Evolutionary conservation across 257 asterid genomes (phyloP).

Genomic region (Gentiana dahurica): DNA sequence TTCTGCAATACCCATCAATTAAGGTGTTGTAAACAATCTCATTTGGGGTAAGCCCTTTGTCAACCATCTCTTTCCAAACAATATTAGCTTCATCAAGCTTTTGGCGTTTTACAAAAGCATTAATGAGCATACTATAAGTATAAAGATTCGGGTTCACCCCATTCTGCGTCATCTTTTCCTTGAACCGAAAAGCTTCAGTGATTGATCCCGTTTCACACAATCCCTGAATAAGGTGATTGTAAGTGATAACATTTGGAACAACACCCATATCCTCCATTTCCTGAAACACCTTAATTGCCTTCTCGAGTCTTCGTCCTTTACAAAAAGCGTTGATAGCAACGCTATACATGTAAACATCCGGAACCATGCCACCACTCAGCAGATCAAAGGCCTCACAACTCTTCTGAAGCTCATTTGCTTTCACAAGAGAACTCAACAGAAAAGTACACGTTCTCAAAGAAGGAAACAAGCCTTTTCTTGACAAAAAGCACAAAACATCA

Average conservation of each 20-base stretch:
- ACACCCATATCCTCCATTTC: slow-evolving; percentile 52
- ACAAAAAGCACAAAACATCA: slow-evolving; percentile 42
- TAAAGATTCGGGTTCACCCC: slow-evolving; percentile 58
- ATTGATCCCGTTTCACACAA: slow-evolving; percentile 43
- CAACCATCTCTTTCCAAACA: slow-evolving; percentile 55
- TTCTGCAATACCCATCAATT: slow-evolving; percentile 64
- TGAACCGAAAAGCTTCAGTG: slow-evolving; percentile 50
- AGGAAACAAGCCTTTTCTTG: slow-evolving; percentile 50
- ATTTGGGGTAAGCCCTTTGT: slow-evolving; percentile 49
- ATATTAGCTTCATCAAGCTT: slow-evolving; percentile 48
- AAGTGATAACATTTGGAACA: slow-evolving; percentile 60
- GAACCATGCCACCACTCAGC: slow-evolving; percentile 26
- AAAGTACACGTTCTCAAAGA: slow-evolving; percentile 62
- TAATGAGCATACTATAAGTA: slow-evolving; percentile 58
- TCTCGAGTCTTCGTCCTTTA: slow-evolving; percentile 50
- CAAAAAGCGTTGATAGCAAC: slow-evolving; percentile 62
- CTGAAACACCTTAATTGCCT: slow-evolving; percentile 45
- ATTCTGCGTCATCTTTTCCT: slow-evolving; percentile 48
- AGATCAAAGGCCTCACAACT: slow-evolving; percentile 50
- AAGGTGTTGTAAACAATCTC: slow-evolving; percentile 55
- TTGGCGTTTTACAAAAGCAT: slow-evolving; percentile 51
- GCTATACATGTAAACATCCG: slow-evolving; percentile 69
- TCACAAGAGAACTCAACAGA: slow-evolving; percentile 64
- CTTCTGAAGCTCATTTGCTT: slow-evolving; percentile 46
- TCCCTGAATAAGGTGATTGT: slow-evolving; percentile 70